Conservation (phyloP, 2,329 filamentous ascomycete genomes). For the Annulohypoxylon truncatum region DNA sequence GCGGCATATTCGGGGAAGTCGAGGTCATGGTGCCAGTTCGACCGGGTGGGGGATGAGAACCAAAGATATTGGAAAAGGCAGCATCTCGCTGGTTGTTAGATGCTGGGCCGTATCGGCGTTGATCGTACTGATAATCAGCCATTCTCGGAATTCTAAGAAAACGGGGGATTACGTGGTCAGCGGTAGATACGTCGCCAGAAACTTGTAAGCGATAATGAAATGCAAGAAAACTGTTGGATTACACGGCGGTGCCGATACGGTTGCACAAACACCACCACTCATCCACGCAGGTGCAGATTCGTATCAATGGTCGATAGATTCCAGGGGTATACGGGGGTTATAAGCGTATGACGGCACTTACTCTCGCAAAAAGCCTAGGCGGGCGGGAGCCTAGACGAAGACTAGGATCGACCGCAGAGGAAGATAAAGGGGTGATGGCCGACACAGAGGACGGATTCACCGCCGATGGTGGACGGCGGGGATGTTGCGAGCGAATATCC, state of each 20-base stretch:
- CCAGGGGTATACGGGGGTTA: slow-evolving; percentile 12
- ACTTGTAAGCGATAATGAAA: slow-evolving; percentile 27
- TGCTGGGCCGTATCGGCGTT: slow-evolving; percentile 64
- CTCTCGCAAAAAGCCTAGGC: slow-evolving; percentile 50
- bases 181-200: slow-evolving; percentile 25
- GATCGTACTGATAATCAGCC: slow-evolving; percentile 69
- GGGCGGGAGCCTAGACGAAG: slow-evolving; percentile 51
- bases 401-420: slow-evolving; percentile 42
- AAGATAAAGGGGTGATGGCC: slow-evolving; percentile 37
- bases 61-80: slow-evolving; percentile 96
- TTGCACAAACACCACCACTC: slow-evolving; percentile 33
- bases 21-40: slow-evolving; percentile 97
- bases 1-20: slow-evolving; percentile 66
- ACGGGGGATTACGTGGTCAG: slow-evolving; percentile 39
- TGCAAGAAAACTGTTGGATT: slow-evolving; percentile 19
- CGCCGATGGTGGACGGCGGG: slow-evolving; percentile 39
- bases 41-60: slow-evolving; percentile 83
- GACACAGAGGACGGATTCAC: slow-evolving; percentile 41
- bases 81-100: slow-evolving; percentile 84
- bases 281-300: slow-evolving; percentile 28
- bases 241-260: slow-evolving; percentile 21
- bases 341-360: slow-evolving; percentile 38
- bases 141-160: slow-evolving; percentile 60
- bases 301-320: slow-evolving; percentile 23
- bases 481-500: slow-evolving; percentile 34